Evolutionary conservation across 2,329 filamentous ascomycete genomes (phyloP).

Genomic region (Aspergillus candidus): DNA sequence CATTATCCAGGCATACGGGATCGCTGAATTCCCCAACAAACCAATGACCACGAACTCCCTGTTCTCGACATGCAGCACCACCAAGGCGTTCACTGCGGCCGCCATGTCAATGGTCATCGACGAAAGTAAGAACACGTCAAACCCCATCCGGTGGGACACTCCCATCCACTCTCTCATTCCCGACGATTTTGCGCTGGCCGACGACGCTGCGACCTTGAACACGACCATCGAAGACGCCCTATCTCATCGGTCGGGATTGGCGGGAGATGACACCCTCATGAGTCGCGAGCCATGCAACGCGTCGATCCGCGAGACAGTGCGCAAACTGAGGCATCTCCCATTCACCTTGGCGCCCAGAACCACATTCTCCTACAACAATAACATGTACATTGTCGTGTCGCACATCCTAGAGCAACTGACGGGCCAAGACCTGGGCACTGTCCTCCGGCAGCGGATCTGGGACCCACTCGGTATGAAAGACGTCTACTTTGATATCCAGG

Average conservation of each 20-base stretch:
- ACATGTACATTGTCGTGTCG: constrained; percentile 20
- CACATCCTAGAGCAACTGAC: constrained; percentile 14
- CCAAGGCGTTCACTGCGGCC: constrained; percentile 24
- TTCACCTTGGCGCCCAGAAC: constrained; percentile 16
- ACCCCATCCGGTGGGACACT: constrained; percentile 30
- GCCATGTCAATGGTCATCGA: constrained; percentile 17
- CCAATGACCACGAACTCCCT: constrained; percentile 19
- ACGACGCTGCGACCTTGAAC: constrained; percentile 21
- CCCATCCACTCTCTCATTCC: constrained; percentile 31
- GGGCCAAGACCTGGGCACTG: constrained; percentile 7
- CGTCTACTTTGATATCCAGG: constrained; percentile 17
- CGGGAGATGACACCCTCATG: constrained; percentile 14
- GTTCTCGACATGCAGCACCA: constrained; percentile 23
- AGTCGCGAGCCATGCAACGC: constrained; percentile 2
- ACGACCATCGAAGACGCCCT: constrained; percentile 30
- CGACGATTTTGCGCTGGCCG: constrained; percentile 27
- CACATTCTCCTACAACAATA: constrained; percentile 18
- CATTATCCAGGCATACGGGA: constrained; percentile 22
- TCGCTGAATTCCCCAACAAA: constrained; percentile 20
- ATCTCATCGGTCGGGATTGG: constrained; percentile 28
- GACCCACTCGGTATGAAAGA: constrained; percentile 18
- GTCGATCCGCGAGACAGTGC: constrained; percentile 12
- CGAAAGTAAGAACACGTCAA: constrained; percentile 11
- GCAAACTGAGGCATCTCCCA: constrained; percentile 15
- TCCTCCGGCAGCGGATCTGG: constrained; percentile 19